Percentiles rank a stretch among this genome's conserved stretches.
phyloP scores from a whole-genome alignment of 2,329 filamentous ascomycete genomes.

The Bertia moriformis region DNA sequence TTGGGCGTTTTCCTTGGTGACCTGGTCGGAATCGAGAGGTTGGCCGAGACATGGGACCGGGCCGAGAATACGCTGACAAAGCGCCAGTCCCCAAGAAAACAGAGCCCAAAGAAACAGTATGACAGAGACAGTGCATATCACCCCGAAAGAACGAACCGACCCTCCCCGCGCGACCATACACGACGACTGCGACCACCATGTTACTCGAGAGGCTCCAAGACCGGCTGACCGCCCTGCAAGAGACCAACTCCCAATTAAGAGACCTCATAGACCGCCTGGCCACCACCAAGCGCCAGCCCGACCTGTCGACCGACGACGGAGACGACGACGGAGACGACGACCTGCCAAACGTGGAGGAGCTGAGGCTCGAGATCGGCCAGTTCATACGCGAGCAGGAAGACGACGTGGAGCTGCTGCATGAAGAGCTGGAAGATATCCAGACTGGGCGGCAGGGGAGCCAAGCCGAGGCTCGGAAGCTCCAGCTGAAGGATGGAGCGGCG shows the following conservation, averaged over 20 bases:
- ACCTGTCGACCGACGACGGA: slow-evolving; percentile 22
- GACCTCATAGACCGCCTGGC: slow-evolving; percentile 45
- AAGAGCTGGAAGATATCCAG: slow-evolving; percentile 62
- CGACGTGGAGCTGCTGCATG: slow-evolving; percentile 65
- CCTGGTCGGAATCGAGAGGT: no score
- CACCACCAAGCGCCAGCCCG: slow-evolving; percentile 21
- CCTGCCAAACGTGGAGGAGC: no score
- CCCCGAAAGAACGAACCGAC: no score
- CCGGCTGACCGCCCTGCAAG: slow-evolving; percentile 44
- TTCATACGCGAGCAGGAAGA: slow-evolving; percentile 66
- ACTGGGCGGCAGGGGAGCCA: slow-evolving; percentile 33
- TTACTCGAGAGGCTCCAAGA: slow-evolving; percentile 46
- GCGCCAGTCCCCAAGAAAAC: no score
- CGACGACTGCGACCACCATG: no score
- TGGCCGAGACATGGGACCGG: no score
- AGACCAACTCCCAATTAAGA: slow-evolving; percentile 39
- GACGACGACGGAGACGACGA: slow-evolving; percentile 31
- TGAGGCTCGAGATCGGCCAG: slow-evolving; percentile 68
- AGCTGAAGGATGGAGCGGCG: slow-evolving; percentile 51
- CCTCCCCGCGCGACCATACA: no score
- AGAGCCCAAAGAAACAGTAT: no score
- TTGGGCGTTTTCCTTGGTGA: no score
- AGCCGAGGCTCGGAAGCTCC: slow-evolving; percentile 45
- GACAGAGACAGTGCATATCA: no score
- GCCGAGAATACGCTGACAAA: no score